Evolutionary conservation across 768 basidiomycete species (phyloP).

Genomic region (Mycena vulgaris): DNA sequence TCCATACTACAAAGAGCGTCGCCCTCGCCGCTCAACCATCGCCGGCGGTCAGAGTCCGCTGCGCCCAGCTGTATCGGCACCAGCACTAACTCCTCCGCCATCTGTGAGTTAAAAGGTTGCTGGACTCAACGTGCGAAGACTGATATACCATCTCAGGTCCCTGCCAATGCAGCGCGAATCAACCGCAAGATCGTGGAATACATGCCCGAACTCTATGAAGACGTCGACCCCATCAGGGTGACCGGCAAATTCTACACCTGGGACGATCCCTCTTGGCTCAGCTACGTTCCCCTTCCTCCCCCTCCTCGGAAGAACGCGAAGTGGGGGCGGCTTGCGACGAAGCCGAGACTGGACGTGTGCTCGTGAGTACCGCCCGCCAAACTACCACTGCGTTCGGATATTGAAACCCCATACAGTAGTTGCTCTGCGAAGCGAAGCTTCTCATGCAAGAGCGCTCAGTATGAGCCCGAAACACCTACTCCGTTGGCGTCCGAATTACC

Average conservation of each 20-base stretch:
- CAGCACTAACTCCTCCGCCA: neutral
- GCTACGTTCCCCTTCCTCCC: conserved; percentile 28
- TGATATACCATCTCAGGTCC: neutral
- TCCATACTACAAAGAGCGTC: conserved; percentile 11
- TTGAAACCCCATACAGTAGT: neutral
- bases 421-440: conserved; percentile 22
- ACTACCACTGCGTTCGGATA: neutral
- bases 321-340: conserved; percentile 20
- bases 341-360: conserved; percentile 28
- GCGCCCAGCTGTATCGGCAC: neutral
- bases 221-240: conserved; percentile 23
- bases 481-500: neutral
- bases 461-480: neutral
- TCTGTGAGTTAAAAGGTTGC: neutral
- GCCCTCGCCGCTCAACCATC: conserved; percentile 25
- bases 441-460: conserved; percentile 22
- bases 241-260: conserved; percentile 23
- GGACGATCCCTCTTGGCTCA: conserved; percentile 22
- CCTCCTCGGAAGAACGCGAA: conserved; percentile 24
- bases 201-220: conserved; percentile 33
- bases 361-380: conserved; percentile 4
- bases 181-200: conserved; percentile 23
- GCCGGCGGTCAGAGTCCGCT: neutral
- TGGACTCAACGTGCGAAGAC: neutral
- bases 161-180: neutral